Conservation (phyloP, 2,329 filamentous ascomycete genomes). For the Colletotrichum melonis region DNA sequence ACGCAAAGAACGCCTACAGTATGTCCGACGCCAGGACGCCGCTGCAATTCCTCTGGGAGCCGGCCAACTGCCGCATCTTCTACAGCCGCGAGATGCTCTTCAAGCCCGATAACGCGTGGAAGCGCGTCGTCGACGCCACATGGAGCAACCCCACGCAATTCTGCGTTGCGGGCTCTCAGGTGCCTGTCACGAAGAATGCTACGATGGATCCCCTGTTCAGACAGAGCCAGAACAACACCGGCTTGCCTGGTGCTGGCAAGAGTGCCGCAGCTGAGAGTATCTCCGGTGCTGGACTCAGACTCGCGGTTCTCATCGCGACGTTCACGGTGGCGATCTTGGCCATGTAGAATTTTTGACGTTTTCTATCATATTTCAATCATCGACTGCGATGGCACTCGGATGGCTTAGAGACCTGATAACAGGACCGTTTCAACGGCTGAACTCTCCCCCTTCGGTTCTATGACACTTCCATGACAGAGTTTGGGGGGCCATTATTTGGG, state of each 20-base stretch:
- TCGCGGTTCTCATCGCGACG: slow-evolving; percentile 18
- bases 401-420: not conserved
- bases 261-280: not conserved
- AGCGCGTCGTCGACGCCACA: slow-evolving; percentile 48
- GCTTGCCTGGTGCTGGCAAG: not conserved
- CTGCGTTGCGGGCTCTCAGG: slow-evolving; percentile 47
- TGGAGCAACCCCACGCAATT: slow-evolving; percentile 45
- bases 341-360: slow-evolving; percentile 1
- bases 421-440: not conserved
- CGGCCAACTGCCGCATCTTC: slow-evolving; percentile 59
- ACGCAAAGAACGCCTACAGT: slow-evolving; percentile 50
- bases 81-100: slow-evolving; percentile 56
- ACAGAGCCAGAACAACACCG: slow-evolving; percentile 28
- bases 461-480: not conserved
- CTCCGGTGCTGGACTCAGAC: slow-evolving; percentile 1
- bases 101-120: slow-evolving; percentile 54
- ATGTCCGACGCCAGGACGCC: slow-evolving; percentile 47
- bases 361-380: not conserved
- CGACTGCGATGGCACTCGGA: not conserved
- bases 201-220: slow-evolving; percentile 39
- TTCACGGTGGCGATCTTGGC: slow-evolving; percentile 16
- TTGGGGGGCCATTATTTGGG: not conserved
- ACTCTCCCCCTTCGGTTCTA: no score
- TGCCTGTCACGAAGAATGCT: slow-evolving; percentile 35
- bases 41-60: slow-evolving; percentile 58